Evolutionary conservation across 2,329 filamentous ascomycete genomes (phyloP), one percentile per base, ranked within the genome.

Genomic region (Fusarium virguliforme): DNA sequence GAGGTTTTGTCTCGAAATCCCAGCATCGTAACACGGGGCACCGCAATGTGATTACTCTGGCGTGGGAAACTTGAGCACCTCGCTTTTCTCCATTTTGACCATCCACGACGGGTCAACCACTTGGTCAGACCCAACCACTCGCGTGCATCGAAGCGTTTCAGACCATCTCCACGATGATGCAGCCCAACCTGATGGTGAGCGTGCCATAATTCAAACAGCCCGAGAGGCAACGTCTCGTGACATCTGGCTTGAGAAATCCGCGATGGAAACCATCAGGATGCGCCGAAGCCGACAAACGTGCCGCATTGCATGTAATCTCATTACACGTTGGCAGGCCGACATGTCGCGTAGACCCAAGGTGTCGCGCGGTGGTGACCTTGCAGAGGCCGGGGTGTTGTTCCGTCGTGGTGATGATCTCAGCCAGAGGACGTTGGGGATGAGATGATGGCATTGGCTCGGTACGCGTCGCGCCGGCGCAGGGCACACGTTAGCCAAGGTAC

Each of bases 341-440:
- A 40, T 9, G 28, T 32, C 24, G 37, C 34, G 53, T 28, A 28
- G 15, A 22, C 8, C 18, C 32, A 54, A 18, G 34, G 22, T n/a
- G 53, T 46, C 22, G 40, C 50, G 18, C 18, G 18, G 18, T 18
- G 59, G 48, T 28, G 8, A 37, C 34, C 56, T 68, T 28, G 15
- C 40, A 46, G 18, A 28, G 22, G 38, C 48, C 35, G 40, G 51
- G 40, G 58, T 56, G 41, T 54, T 57, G 43, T 26, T 53, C 40
- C 37, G 55, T 71, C 24, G 67, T 57, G 67, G 55, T 57, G 59
- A 70, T 71, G 51, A 61, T 65, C 68, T 70, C 68, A 68, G 68
- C 46, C 46, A 54, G 56, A 41, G 28, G 55, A 68, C 63, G 68
- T 68, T 56, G 37, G 43, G 32, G 57, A 60, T 53, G 41, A 59